These are phyloP conservation scores for Aspergillaceae sp. DNA, from an alignment of 2,329 filamentous ascomycete species.

Conservation along the genomic window DNA sequence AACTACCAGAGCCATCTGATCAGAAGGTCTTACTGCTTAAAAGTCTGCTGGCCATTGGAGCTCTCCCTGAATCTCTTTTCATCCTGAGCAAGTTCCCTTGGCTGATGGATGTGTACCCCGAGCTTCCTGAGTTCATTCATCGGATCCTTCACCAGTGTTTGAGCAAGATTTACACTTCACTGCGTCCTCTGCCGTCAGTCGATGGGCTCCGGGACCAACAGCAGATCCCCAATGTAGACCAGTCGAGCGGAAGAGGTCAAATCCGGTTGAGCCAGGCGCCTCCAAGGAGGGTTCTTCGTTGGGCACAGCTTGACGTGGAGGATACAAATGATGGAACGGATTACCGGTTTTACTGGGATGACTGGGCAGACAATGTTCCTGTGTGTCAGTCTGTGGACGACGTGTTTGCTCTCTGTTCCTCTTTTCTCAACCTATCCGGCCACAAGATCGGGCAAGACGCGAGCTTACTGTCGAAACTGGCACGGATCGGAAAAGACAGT, in stretches of 20 bases:
- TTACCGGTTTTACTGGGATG: slow-evolving; percentile 94
- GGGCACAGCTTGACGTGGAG: slow-evolving; percentile 72
- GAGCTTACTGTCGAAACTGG: slow-evolving; percentile 66
- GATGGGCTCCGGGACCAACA: slow-evolving; percentile 40
- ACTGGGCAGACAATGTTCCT: slow-evolving; percentile 90
- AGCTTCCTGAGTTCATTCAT: slow-evolving; percentile 71
- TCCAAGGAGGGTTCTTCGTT: slow-evolving; percentile 62
- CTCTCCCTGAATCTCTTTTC: slow-evolving; percentile 84
- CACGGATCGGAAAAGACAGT: slow-evolving; percentile 74
- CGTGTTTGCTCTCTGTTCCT: slow-evolving; percentile 75
- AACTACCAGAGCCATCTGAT: slow-evolving; percentile 65
- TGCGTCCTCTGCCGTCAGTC: slow-evolving; percentile 40
- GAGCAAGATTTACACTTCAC: slow-evolving; percentile 58
- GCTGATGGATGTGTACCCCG: slow-evolving; percentile 76
- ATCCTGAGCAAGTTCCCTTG: slow-evolving; percentile 88
- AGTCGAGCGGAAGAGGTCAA: slow-evolving; percentile 60
- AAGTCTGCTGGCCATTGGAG: slow-evolving; percentile 80
- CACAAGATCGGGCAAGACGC: slow-evolving; percentile 83
- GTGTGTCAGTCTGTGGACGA: slow-evolving; percentile 86
- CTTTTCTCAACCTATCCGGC: slow-evolving; percentile 75
- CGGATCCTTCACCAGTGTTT: slow-evolving; percentile 77
- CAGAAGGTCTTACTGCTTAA: slow-evolving; percentile 82
- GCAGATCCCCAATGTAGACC: slow-evolving; percentile 51
- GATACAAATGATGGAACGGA: slow-evolving; percentile 65
- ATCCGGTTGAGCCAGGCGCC: slow-evolving; percentile 53